Conservation (phyloP, 2,329 filamentous ascomycete genomes). For the Neonectria ditissima region DNA sequence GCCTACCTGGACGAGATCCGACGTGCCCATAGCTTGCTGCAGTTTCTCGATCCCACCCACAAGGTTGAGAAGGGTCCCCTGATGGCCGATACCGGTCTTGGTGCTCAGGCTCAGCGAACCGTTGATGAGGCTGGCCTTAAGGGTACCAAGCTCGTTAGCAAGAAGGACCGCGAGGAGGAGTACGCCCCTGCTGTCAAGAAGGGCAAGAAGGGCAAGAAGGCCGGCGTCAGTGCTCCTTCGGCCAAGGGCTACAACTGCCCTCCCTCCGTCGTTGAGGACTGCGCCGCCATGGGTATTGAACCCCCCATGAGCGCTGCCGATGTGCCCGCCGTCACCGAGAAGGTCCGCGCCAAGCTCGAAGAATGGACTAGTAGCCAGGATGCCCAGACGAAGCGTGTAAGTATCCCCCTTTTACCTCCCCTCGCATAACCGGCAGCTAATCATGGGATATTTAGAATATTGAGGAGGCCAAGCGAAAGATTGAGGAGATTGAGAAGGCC, state of each 20-base stretch:
- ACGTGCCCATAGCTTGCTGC: conserved; percentile 86
- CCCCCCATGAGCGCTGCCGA: conserved; percentile 89
- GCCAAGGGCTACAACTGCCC: conserved; percentile 81
- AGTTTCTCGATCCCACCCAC: conserved; percentile 86
- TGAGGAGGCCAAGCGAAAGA: conserved; percentile 95
- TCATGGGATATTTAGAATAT: conserved; percentile 76
- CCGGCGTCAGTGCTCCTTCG: conserved; percentile 60
- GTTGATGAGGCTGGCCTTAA: conserved; percentile 88
- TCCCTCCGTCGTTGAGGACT: conserved; percentile 91
- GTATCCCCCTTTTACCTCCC: conserved; percentile 49
- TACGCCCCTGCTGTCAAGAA: conserved; percentile 86
- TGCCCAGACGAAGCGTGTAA: conserved; percentile 88
- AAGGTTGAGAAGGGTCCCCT: conserved; percentile 74
- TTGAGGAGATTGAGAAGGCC: conserved; percentile 81
- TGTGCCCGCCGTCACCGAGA: conserved; percentile 82
- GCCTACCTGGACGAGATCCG: conserved; percentile 95
- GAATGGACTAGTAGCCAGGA: conserved; percentile 94
- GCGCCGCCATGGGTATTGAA: conserved; percentile 84
- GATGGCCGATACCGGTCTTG: conserved; percentile 77
- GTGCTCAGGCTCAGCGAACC: conserved; percentile 82
- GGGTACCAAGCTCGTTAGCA: conserved; percentile 84
- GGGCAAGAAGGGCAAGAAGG: conserved; percentile 86
- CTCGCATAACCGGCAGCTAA: conserved; percentile 44
- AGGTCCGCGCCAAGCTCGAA: conserved; percentile 90
- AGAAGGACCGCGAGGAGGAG: conserved; percentile 88